A percentile compares a stretch with the other conserved stretches of the same genome.
Conservation (phyloP, 176 grass and related monocot species). For the Elaeis guineensis region DNA sequence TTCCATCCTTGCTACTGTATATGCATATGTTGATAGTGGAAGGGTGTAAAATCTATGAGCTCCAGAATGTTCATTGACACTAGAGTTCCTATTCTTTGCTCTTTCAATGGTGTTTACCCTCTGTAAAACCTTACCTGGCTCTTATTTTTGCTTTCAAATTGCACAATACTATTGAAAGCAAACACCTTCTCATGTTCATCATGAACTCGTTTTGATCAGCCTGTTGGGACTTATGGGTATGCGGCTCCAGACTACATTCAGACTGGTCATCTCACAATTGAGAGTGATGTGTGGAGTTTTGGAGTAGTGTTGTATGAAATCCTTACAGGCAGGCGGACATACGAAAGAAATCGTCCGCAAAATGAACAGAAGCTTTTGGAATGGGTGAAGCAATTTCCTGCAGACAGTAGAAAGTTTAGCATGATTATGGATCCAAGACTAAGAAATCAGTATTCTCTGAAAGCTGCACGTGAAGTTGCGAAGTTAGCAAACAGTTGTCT, state of each 20-base stretch:
- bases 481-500: conserved; percentile 73
- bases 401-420: conserved; percentile 64
- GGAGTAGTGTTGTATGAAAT: conserved; percentile 94
- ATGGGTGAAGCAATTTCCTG: conserved; percentile 68
- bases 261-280: conserved; percentile 62
- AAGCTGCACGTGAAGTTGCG: conserved; percentile 63
- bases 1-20: no score
- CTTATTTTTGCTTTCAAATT: no score
- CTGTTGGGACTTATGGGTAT: conserved; percentile 83
- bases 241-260: conserved; percentile 92
- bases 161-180: no score
- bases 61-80: no score
- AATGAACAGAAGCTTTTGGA: conserved; percentile 80
- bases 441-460: conserved; percentile 51
- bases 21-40: no score
- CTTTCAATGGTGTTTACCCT: no score
- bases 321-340: conserved; percentile 66
- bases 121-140: no score
- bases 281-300: conserved; percentile 95
- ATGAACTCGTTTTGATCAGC: conserved; percentile 19
- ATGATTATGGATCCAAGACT: conserved; percentile 88
- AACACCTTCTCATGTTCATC: no score
- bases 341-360: conserved; percentile 52
- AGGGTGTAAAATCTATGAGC: no score
- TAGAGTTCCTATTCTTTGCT: no score